Evolutionary conservation across 179 eudicot species (phyloP).

Genomic region (Silene noctiflora): DNA sequence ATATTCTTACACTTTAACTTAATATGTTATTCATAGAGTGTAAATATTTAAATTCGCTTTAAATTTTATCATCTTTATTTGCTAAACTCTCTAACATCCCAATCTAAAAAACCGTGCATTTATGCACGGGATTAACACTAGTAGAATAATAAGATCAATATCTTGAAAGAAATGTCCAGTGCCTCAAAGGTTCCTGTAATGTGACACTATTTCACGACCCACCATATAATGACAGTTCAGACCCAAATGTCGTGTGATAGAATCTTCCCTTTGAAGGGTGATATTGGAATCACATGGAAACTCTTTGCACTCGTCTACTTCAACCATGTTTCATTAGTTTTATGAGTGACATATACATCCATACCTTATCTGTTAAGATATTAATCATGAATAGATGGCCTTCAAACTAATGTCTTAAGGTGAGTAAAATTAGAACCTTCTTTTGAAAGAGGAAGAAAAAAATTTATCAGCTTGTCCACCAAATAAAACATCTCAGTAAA

Average conservation of each 20-base stretch:
- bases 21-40: too few species aligned
- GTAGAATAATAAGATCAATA: neutral
- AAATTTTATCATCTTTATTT: too few species aligned
- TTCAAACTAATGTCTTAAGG: neutral
- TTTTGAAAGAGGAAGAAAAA: neutral
- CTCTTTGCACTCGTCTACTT: neutral
- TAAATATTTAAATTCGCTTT: too few species aligned
- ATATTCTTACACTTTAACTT: too few species aligned
- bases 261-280: neutral
- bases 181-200: neutral
- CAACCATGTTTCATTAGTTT: neutral
- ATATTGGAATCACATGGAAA: neutral
- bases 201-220: neutral
- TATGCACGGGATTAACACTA: too few species aligned
- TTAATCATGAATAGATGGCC: neutral
- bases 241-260: neutral
- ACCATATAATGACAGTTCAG: neutral
- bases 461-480: neutral
- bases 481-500: neutral
- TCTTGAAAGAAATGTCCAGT: neutral
- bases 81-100: too few species aligned
- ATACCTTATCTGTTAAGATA: slow-evolving; percentile 1
- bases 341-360: neutral
- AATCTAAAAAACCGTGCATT: too few species aligned
- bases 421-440: neutral